These are phyloP conservation scores for Tanacetum coccineum DNA, from an alignment of 129 eudicot species.

Conservation along the genomic window DNA sequence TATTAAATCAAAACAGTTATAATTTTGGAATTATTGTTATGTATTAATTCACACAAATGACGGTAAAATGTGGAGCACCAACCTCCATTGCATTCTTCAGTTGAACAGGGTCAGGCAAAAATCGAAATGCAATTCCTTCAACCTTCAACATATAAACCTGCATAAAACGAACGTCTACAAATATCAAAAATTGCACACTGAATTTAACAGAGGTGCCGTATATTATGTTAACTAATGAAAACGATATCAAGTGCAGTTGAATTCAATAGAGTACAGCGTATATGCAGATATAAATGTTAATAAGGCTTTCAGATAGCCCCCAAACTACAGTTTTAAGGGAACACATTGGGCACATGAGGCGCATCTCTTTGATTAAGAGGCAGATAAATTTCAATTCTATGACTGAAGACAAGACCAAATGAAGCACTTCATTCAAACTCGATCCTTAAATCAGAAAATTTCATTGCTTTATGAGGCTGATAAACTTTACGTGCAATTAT, in stretches of 20 bases:
- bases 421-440: background rate
- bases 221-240: slow-evolving; percentile 3
- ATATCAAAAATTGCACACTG: background rate
- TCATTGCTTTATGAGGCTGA: background rate
- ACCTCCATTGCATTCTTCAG: slow-evolving; percentile 90
- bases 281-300: no score
- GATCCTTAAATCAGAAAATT: background rate
- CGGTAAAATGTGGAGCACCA: slow-evolving; percentile 2
- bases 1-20: background rate
- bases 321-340: background rate
- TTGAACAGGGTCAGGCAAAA: slow-evolving; percentile 96
- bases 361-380: background rate
- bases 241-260: background rate
- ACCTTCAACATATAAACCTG: slow-evolving; percentile 89
- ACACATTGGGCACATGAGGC: background rate
- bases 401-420: background rate
- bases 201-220: background rate
- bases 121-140: slow-evolving; percentile 95
- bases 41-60: background rate
- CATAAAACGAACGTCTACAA: slow-evolving; percentile 1
- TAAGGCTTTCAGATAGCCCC: no score
- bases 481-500: no score
- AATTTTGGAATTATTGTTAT: background rate
- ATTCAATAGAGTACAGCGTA: no score
- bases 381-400: background rate